A percentile compares a stretch with the other conserved stretches of the same genome.
phyloP scores from a whole-genome alignment of 106 monocot species.

The Dendrobium chrysotoxum region DNA sequence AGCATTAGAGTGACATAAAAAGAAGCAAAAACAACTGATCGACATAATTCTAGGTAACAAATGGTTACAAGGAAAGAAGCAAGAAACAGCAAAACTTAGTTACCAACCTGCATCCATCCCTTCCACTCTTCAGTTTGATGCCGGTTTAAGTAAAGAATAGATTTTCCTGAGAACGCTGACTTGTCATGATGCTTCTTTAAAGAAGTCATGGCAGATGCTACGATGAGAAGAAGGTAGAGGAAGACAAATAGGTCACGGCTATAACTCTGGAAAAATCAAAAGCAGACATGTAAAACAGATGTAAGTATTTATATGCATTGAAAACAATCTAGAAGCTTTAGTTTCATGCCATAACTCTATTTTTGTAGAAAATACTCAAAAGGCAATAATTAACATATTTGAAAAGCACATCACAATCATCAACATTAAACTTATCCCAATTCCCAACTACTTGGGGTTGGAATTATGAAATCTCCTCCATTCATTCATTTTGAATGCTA shows the following conservation, averaged over 20 bases:
- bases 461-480: background rate
- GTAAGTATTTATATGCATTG: background rate
- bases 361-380: background rate
- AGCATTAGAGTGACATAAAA: background rate
- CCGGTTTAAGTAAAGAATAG: slow-evolving; percentile 45
- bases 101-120: slow-evolving; percentile 47
- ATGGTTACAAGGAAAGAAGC: background rate
- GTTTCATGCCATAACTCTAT: background rate
- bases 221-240: slow-evolving; percentile 44
- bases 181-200: slow-evolving; percentile 43
- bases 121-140: slow-evolving; percentile 60
- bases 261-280: slow-evolving; percentile 28
- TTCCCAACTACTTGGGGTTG: background rate
- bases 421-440: background rate
- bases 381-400: background rate
- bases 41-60: background rate
- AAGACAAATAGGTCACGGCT: slow-evolving; percentile 47
- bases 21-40: slow-evolving; percentile 1
- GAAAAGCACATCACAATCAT: background rate
- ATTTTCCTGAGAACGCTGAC: slow-evolving; percentile 42
- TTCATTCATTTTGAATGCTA: background rate
- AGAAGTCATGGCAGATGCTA: slow-evolving; percentile 44
- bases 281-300: background rate
- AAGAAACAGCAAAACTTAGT: background rate
- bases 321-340: slow-evolving; percentile 3